A percentile compares a stretch with the other conserved stretches of the same genome.
phyloP scores from a whole-genome alignment of 768 basidiomycete genomes.

The Leccinum longicurvipes region DNA sequence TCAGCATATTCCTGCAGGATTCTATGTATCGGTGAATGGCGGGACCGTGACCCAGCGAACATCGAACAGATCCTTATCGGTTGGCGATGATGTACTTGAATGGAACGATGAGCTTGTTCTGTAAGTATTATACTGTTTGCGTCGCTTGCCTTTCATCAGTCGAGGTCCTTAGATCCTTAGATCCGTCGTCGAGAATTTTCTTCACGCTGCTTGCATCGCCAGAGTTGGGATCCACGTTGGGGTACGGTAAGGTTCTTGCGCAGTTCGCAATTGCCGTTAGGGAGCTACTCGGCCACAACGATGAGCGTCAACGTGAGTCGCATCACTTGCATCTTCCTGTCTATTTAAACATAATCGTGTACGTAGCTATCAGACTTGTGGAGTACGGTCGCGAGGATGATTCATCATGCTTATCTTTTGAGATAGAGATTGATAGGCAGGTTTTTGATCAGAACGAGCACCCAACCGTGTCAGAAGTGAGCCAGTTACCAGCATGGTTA shows the following conservation, averaged over 20 bases:
- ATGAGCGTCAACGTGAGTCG: neutral
- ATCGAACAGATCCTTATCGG: neutral
- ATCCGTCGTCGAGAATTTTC: neutral
- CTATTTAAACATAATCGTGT: neutral
- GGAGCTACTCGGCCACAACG: neutral
- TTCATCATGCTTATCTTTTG: neutral
- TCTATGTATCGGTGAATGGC: neutral
- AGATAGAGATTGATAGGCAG: neutral
- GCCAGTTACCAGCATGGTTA: neutral
- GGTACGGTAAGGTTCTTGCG: neutral
- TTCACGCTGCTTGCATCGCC: slow-evolving; percentile 4
- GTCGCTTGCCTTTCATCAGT: neutral
- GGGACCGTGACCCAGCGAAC: neutral
- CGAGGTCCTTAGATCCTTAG: neutral
- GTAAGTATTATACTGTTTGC: neutral
- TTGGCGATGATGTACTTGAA: neutral
- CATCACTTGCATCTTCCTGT: neutral
- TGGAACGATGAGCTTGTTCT: slow-evolving; percentile 1
- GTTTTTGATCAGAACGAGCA: neutral
- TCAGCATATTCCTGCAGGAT: neutral
- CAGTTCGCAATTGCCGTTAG: neutral
- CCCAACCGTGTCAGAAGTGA: neutral
- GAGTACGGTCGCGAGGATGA: neutral
- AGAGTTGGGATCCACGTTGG: slow-evolving; percentile 1
- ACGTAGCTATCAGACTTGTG: neutral